Base-by-base conservation (phyloP, 495 filamentous ascomycete genomes). In the Lophiostoma macrostomum region DNA sequence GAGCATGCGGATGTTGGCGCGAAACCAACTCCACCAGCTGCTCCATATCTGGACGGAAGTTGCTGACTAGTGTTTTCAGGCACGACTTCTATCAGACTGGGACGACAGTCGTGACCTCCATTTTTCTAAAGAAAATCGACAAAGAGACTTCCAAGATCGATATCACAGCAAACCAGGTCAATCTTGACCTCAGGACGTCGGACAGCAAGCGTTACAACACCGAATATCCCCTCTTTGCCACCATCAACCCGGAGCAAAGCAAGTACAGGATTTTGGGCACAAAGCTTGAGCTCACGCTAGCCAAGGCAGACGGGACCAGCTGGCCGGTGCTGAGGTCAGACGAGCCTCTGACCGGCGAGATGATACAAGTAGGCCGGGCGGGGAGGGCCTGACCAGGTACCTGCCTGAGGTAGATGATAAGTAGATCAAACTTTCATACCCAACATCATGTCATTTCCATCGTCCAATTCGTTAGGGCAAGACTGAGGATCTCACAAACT, bases 51-150 rank as follows among this genome's bases (percentile, higher is more conserved):
- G 31, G 18, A 35, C 14, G 28, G 11, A 31, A 31, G 19, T 27
- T 14, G 24, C 35, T 22, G 39, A 41, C n/a, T n/a, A n/a, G n/a
- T n/a, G n/a, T 29, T 1, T 43, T 29, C 52, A 90, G 89, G 39
- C 82, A 85, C 64, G 93, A 98, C 68, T 98, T 93, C 74, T 98
- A 97, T 73, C 93, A 98, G 72, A 97, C 93, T 0, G 72, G 84
- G 19, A 78, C 80, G 6, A 79, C 86, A 16, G 87, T 95, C 34
- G 96, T 94, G 58, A 89, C 88, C 6, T 93, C 88, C 14, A 82
- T 96, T 48, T 98, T 93, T 73, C 78, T 96, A 28, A 98, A 97
- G 77, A 98, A 95, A 73, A 95, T 98, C 61, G 83, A 95, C 65
- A 93, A 90, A 70, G 77, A 80, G 14, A 78, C 71, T 5, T 86